phyloP scores from a whole-genome alignment of 805 yeast species.

The Barnettozyma sp. region DNA sequence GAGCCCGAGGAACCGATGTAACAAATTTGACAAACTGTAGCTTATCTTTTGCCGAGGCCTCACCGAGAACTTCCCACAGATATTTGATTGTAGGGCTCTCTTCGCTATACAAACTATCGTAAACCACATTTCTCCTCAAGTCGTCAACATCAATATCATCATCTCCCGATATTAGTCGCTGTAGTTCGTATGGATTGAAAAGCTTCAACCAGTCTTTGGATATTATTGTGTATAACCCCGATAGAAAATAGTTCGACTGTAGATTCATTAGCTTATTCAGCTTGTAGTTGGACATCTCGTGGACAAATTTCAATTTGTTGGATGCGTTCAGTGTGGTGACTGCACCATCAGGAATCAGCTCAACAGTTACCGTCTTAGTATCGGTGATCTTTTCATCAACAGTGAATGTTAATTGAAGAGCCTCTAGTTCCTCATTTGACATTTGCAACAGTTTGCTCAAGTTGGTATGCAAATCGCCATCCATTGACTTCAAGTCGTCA shows the following conservation, averaged over 20 bases:
- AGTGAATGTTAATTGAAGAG: slow-evolving; percentile 58
- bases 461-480: slow-evolving; percentile 56
- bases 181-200: slow-evolving; percentile 81
- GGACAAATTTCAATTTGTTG: slow-evolving; percentile 68
- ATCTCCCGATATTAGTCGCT: slow-evolving; percentile 71
- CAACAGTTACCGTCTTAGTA: slow-evolving; percentile 36
- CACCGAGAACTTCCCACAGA: slow-evolving; percentile 73
- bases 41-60: slow-evolving; percentile 56
- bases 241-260: slow-evolving; percentile 57
- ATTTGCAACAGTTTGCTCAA: slow-evolving; percentile 55
- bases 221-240: slow-evolving; percentile 65
- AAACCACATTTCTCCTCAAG: slow-evolving; percentile 51
- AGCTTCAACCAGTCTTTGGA: slow-evolving; percentile 70
- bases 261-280: slow-evolving; percentile 54
- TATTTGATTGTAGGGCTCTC: slow-evolving; percentile 51
- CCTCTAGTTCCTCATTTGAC: slow-evolving; percentile 46
- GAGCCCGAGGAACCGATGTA: slow-evolving; percentile 88
- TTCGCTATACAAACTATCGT: slow-evolving; percentile 51
- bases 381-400: slow-evolving; percentile 41
- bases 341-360: slow-evolving; percentile 57
- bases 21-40: slow-evolving; percentile 74
- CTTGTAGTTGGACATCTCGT: slow-evolving; percentile 71
- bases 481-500: slow-evolving; percentile 72
- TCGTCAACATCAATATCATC: slow-evolving; percentile 66
- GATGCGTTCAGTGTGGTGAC: slow-evolving; percentile 45